Evolutionary conservation across 148 eudicot species (phyloP).

Genomic region (Vaccinium macrocarpon): DNA sequence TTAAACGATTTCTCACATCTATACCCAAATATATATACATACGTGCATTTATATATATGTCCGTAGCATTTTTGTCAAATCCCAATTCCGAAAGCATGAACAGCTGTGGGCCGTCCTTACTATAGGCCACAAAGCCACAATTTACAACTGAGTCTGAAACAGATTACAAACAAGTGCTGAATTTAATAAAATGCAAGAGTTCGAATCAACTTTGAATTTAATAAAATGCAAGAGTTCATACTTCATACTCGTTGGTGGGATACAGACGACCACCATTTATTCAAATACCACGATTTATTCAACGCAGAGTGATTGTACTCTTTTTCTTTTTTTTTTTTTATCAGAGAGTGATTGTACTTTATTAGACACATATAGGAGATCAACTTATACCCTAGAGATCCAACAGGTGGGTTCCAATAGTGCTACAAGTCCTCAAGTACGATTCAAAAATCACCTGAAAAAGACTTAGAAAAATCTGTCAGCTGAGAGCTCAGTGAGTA

Average conservation of each 20-base stretch:
- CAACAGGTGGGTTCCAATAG: neutral
- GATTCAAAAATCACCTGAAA: neutral
- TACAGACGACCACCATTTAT: neutral
- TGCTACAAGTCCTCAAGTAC: neutral
- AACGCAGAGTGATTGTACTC: neutral
- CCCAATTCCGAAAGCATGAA: too few species aligned
- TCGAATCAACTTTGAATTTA: neutral
- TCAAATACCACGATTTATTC: neutral
- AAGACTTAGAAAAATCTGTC: neutral
- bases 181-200: too few species aligned
- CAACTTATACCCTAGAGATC: neutral
- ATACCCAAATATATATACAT: too few species aligned
- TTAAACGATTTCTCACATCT: too few species aligned
- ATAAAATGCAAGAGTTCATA: neutral
- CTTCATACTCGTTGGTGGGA: neutral
- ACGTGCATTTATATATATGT: too few species aligned
- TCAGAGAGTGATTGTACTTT: neutral
- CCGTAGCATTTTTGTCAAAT: too few species aligned
- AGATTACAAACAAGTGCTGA: neutral
- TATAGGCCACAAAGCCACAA: too few species aligned
- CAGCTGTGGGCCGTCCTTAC: too few species aligned
- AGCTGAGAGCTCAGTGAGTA: neutral
- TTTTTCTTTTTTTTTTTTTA: too few species aligned
- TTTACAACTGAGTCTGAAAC: too few species aligned
- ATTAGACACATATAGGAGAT: neutral